A percentile compares a stretch with the other conserved stretches of the same genome.
Conservation (phyloP, 1,284 basidiomycete species). For the Puccinia novopanici region DNA sequence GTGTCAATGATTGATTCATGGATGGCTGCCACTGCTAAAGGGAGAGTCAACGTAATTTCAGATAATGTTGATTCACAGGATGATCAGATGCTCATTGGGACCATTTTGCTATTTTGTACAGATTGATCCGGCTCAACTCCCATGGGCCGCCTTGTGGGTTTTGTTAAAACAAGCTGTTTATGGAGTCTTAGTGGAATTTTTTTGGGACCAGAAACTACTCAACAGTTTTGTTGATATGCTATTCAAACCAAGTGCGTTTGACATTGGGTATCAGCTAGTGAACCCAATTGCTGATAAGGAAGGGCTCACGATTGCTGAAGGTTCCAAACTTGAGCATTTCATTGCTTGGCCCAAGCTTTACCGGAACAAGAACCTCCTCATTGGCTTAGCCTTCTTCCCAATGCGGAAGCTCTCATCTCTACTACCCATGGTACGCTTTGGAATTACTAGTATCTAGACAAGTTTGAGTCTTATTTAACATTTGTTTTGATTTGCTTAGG, state of each 20-base stretch:
- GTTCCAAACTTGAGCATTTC: slow-evolving; percentile 86
- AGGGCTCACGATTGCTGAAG: slow-evolving; percentile 76
- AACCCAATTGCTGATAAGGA: slow-evolving; percentile 64
- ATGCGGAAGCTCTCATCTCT: slow-evolving; percentile 86
- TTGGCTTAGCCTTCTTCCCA: slow-evolving; percentile 86
- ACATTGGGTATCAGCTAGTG: slow-evolving; percentile 85
- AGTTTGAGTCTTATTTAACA: not conserved
- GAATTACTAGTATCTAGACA: too few relatives aligned
- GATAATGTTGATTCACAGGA: not conserved
- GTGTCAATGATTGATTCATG: slow-evolving; percentile 87
- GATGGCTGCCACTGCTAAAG: too few relatives aligned
- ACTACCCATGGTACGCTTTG: slow-evolving; percentile 74
- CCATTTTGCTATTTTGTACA: too few relatives aligned
- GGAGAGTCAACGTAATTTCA: slow-evolving; percentile 71
- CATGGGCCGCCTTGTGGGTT: too few relatives aligned
- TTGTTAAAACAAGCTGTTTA: slow-evolving; percentile 95
- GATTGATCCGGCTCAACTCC: slow-evolving; percentile 84
- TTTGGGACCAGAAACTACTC: slow-evolving; percentile 86
- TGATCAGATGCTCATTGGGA: too few relatives aligned
- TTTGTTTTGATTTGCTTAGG: slow-evolving; percentile 63
- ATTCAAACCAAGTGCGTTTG: slow-evolving; percentile 83
- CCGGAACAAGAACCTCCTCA: slow-evolving; percentile 82
- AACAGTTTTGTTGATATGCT: slow-evolving; percentile 86
- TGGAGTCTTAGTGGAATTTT: slow-evolving; percentile 83
- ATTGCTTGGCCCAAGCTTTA: slow-evolving; percentile 76